A percentile compares a stretch with the other conserved stretches of the same genome.
Evolutionary conservation across 495 filamentous ascomycete species (phyloP).

Genomic region (Aspergillus sclerotiicarbonarius): DNA sequence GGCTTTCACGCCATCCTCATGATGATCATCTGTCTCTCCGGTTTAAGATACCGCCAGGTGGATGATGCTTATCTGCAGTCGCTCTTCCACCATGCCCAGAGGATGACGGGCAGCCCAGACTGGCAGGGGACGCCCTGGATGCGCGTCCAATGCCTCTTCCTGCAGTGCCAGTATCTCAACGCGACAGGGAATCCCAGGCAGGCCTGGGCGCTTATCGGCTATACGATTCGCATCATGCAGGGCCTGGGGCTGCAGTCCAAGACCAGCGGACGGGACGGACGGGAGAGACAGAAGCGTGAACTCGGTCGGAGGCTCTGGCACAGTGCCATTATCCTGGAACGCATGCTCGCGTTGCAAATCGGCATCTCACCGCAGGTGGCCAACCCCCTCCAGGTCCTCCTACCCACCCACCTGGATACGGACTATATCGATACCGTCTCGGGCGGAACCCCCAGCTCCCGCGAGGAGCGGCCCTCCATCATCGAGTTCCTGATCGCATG

Average conservation of each 20-base stretch:
- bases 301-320: constrained; percentile 19
- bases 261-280: not conserved
- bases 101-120: not conserved
- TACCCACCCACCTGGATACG: constrained; percentile 13
- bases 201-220: constrained; percentile 14
- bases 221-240: constrained; percentile 14
- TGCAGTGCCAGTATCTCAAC: constrained; percentile 22
- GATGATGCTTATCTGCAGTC: not conserved
- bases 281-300: not conserved
- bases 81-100: constrained; percentile 11
- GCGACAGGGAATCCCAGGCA: constrained; percentile 12
- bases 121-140: not conserved
- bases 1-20: constrained; percentile 12
- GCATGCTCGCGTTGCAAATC: constrained; percentile 15
- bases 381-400: constrained; percentile 4
- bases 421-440: constrained; percentile 18
- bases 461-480: constrained; percentile 9
- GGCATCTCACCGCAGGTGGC: constrained; percentile 11
- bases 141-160: constrained; percentile 14
- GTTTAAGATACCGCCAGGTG: not conserved
- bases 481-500: constrained; percentile 11
- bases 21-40: constrained; percentile 9
- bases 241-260: constrained; percentile 5
- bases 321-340: constrained; percentile 14
- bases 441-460: not conserved